Percentiles rank a stretch among this genome's conserved stretches.
Evolutionary conservation across 805 yeast genomes (phyloP).

Genomic region (Komagataella phaffii): DNA sequence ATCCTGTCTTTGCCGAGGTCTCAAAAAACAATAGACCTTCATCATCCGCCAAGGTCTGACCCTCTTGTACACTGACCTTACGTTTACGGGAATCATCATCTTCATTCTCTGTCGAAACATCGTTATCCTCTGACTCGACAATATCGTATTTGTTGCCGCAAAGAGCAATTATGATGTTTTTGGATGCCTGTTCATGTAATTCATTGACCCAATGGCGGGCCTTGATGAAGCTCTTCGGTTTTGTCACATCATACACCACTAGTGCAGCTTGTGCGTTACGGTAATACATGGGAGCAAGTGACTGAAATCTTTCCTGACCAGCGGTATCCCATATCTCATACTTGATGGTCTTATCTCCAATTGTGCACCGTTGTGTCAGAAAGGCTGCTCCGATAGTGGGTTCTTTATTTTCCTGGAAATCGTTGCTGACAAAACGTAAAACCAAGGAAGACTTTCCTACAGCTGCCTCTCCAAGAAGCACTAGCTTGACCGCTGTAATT

Average conservation of each 20-base stretch:
- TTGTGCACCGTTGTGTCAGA: conserved; percentile 82
- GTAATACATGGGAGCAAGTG: conserved; percentile 94
- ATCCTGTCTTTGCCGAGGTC: conserved; percentile 85
- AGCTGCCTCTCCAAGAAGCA: conserved; percentile 92
- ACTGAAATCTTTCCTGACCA: conserved; percentile 94
- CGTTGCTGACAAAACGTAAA: conserved; percentile 84
- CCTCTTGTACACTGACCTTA: conserved; percentile 80
- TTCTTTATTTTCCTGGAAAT: conserved; percentile 93
- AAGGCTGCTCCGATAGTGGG: conserved; percentile 98
- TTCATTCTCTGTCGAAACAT: conserved; percentile 20
- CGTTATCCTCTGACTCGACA: conserved; percentile 27
- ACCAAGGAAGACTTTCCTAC: conserved; percentile 94
- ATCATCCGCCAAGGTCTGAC: conserved; percentile 76
- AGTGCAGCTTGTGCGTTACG: conserved; percentile 95
- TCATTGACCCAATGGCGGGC: conserved; percentile 98
- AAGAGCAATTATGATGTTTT: conserved; percentile 81
- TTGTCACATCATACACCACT: conserved; percentile 90
- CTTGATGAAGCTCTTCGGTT: conserved; percentile 87
- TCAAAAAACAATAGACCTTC: conserved; percentile 86
- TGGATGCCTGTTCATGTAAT: conserved; percentile 88
- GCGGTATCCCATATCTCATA: conserved; percentile 97
- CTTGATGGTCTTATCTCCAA: conserved; percentile 77
- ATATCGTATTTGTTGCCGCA: conserved; percentile 90
- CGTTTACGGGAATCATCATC: conserved; percentile 41
- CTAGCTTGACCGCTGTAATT: conserved; percentile 73